Percentiles rank a stretch among this genome's conserved stretches.
Conservation (phyloP, 345 rosid species). For the Anacardium occidentale region DNA sequence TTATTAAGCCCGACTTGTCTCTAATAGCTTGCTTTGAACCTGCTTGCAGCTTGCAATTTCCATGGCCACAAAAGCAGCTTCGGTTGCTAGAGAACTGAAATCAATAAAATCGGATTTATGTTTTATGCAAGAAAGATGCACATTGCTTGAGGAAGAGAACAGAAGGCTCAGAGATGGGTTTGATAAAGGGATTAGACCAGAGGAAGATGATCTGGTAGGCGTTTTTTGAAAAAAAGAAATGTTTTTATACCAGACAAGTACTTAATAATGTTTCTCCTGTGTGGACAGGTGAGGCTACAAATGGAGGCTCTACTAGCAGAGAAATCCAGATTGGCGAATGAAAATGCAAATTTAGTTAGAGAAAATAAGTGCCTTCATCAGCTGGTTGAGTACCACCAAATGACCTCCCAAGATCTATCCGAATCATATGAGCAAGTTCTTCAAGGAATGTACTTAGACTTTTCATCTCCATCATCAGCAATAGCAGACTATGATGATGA, state of each 20-base stretch:
- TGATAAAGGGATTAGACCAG: slow-evolving; percentile 64
- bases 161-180: slow-evolving; percentile 80
- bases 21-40: slow-evolving; percentile 3
- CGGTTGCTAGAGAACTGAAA: slow-evolving; percentile 76
- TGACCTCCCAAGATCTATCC: slow-evolving; percentile 78
- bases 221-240: neutral
- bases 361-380: slow-evolving; percentile 91
- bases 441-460: slow-evolving; percentile 70
- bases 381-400: slow-evolving; percentile 81
- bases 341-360: slow-evolving; percentile 69
- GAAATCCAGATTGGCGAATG: slow-evolving; percentile 84
- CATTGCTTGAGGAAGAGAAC: slow-evolving; percentile 87
- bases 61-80: slow-evolving; percentile 77
- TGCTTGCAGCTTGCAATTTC: slow-evolving; percentile 71
- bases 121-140: slow-evolving; percentile 74
- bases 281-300: slow-evolving; percentile 83
- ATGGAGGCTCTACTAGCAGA: slow-evolving; percentile 84
- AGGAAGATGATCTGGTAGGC: slow-evolving; percentile 91
- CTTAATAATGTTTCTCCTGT: neutral
- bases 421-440: slow-evolving; percentile 65
- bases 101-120: slow-evolving; percentile 66
- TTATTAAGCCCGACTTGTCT: neutral
- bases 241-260: neutral
- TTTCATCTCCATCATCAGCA: slow-evolving; percentile 62
- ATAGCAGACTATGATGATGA: slow-evolving; percentile 26